phyloP scores from a whole-genome alignment of 2,329 filamentous ascomycete genomes.

The Aspergillus melleus region DNA sequence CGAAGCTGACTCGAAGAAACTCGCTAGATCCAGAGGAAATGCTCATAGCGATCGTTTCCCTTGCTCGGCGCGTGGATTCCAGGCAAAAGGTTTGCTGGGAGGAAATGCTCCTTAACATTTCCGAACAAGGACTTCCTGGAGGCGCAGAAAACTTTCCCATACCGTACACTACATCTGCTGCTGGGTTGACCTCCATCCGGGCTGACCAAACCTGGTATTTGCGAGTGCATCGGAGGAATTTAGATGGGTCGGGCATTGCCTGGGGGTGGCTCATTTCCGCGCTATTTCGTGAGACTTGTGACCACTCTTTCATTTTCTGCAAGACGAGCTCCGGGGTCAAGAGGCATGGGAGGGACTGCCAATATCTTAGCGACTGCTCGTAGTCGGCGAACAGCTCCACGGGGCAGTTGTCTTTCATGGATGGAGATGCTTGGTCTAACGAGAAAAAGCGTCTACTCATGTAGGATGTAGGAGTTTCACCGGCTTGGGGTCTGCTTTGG shows the following conservation, averaged over 20 bases:
- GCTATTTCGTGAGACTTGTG: neutral
- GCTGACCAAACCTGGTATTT: conserved; percentile 40
- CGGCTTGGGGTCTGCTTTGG: neutral
- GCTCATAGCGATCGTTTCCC: neutral
- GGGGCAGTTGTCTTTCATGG: neutral
- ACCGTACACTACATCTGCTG: conserved; percentile 12
- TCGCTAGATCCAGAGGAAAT: neutral
- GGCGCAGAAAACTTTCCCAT: conserved; percentile 27
- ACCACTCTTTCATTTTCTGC: neutral
- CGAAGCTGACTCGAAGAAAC: neutral
- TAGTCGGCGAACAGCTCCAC: neutral
- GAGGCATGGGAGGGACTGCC: conserved; percentile 22
- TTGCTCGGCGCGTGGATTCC: neutral
- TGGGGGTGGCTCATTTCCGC: neutral
- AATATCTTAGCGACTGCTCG: neutral
- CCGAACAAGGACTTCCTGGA: conserved; percentile 38
- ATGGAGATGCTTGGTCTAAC: neutral
- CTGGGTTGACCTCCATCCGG: conserved; percentile 35
- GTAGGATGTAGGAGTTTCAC: neutral
- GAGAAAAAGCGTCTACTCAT: neutral
- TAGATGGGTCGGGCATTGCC: neutral
- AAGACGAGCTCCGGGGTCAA: neutral
- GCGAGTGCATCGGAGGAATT: conserved; percentile 11
- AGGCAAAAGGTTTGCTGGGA: conserved; percentile 9
- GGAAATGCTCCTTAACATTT: conserved; percentile 25